Percentiles rank a stretch among this genome's conserved stretches.
These are phyloP conservation scores for Colletotrichum sp. DNA, from an alignment of 2,329 filamentous ascomycete genomes.

Conservation along the genomic window DNA sequence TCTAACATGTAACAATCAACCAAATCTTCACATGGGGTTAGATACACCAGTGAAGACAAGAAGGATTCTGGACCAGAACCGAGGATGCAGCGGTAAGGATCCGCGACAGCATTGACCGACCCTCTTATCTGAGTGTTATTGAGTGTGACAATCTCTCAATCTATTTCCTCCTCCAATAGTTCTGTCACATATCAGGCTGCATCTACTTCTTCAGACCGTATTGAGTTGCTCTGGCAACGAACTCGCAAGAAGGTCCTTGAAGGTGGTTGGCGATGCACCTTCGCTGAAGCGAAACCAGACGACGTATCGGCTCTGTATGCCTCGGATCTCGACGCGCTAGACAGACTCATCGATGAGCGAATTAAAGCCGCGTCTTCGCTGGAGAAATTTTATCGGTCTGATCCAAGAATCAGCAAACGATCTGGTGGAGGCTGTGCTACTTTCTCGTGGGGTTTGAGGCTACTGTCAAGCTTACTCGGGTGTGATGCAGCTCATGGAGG, in stretches of 20 bases:
- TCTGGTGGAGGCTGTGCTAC: not conserved
- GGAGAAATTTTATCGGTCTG: not conserved
- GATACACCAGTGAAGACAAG: not conserved
- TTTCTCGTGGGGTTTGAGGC: not conserved
- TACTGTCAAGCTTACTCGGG: not conserved
- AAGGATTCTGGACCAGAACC: not conserved
- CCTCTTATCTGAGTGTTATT: not conserved
- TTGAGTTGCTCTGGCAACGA: not conserved
- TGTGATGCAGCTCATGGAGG: not conserved
- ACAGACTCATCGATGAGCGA: not conserved
- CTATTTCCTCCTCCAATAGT: not conserved
- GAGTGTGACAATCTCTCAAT: not conserved
- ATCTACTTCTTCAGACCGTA: not conserved
- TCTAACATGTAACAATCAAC: not conserved
- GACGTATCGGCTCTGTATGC: not conserved
- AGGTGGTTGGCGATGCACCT: not conserved
- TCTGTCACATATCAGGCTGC: not conserved
- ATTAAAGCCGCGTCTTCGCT: not conserved
- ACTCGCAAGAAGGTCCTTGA: not conserved
- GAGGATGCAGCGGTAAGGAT: not conserved
- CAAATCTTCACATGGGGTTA: not conserved
- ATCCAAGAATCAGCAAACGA: not conserved
- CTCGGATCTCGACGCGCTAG: not conserved
- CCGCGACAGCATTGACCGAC: not conserved
- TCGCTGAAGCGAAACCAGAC: not conserved